Percentiles rank a stretch among this genome's conserved stretches.
Conservation (phyloP, 768 basidiomycete species). For the Boletellus ananas region DNA sequence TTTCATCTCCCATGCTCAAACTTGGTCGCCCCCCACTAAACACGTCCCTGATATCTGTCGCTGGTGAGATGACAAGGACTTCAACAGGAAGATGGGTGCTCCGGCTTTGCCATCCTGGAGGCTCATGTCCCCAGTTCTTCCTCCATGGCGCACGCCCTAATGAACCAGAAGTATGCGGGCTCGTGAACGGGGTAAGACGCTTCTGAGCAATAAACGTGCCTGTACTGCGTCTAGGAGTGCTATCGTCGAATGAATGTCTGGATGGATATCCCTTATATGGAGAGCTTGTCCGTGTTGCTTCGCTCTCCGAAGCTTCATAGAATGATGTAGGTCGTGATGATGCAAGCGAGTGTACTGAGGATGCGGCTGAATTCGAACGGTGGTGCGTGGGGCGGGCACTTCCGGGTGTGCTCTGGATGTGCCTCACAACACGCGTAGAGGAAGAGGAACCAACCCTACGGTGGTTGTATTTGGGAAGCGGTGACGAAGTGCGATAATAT, state of each 20-base stretch:
- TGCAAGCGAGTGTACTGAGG: conserved; percentile 69
- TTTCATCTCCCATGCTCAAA: conserved; percentile 64
- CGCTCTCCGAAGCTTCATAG: conserved; percentile 70
- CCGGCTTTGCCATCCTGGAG: conserved; percentile 78
- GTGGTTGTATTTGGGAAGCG: conserved; percentile 71
- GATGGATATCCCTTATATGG: conserved; percentile 53
- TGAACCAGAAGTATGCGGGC: conserved; percentile 45
- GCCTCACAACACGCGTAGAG: conserved; percentile 75
- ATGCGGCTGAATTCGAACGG: conserved; percentile 73
- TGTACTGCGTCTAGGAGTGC: conserved; percentile 35
- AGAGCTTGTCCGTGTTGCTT: conserved; percentile 58
- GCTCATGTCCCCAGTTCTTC: conserved; percentile 84
- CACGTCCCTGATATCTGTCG: conserved; percentile 62
- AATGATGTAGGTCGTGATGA: conserved; percentile 78
- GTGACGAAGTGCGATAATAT: conserved; percentile 65
- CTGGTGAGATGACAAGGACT: conserved; percentile 67
- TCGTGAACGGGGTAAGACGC: conserved; percentile 67
- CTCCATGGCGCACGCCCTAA: conserved; percentile 79
- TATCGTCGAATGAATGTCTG: conserved; percentile 48
- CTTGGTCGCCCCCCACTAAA: conserved; percentile 62
- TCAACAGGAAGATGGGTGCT: conserved; percentile 67
- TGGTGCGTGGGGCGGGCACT: conserved; percentile 49
- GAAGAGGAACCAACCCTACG: conserved; percentile 76
- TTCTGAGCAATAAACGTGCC: conserved; percentile 83
- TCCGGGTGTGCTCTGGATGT: conserved; percentile 42